Evolutionary conservation across 345 rosid species (phyloP).

Genomic region (Eucalyptus globulus): DNA sequence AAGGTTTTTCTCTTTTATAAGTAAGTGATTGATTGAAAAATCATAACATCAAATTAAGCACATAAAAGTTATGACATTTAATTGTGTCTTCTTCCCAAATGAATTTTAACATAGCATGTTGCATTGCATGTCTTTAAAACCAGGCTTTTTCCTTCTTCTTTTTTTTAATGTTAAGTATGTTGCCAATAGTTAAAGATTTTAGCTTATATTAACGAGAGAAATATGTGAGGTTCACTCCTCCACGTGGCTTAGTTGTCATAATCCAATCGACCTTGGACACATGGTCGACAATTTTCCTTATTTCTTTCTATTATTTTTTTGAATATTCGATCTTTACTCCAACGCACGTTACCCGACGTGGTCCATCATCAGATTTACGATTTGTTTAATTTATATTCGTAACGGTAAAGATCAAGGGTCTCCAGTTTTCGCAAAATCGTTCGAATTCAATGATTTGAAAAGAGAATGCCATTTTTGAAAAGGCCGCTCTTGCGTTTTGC

Average conservation of each 20-base stretch:
- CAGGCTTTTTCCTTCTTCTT: background rate
- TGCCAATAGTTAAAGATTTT: background rate
- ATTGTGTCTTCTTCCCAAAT: too few relatives aligned
- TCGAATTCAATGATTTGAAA: background rate
- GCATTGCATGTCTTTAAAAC: background rate
- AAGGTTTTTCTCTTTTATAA: too few relatives aligned
- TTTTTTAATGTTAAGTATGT: background rate
- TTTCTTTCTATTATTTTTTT: background rate
- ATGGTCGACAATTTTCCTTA: background rate
- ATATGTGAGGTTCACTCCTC: background rate
- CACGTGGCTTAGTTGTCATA: background rate
- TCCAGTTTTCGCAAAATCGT: background rate
- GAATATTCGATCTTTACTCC: background rate
- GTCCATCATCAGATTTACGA: background rate
- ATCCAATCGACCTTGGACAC: background rate
- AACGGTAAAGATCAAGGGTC: background rate
- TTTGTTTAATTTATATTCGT: background rate
- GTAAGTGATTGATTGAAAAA: background rate
- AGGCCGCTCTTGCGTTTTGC: background rate
- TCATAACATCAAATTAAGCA: background rate
- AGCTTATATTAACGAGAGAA: background rate
- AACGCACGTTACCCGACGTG: background rate
- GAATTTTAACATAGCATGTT: background rate
- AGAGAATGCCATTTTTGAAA: background rate
- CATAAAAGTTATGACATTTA: too few relatives aligned